Conservation (phyloP, 2,329 filamentous ascomycete genomes). For the Diaporthe vaccinii region DNA sequence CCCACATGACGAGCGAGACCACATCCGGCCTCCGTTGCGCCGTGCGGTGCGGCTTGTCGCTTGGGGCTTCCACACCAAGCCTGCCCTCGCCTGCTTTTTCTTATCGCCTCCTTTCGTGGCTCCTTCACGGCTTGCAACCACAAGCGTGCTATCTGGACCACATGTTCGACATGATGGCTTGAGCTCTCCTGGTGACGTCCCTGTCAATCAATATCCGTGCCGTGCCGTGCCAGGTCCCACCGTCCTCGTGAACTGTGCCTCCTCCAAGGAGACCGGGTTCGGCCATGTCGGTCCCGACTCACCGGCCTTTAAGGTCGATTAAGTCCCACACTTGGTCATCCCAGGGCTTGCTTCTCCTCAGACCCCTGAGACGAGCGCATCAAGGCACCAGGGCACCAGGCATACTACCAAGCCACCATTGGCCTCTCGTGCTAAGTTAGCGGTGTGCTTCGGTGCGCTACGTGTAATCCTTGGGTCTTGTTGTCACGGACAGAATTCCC, state of each 20-base stretch:
- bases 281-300: conserved; percentile 1
- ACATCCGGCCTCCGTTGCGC: conserved; percentile 10
- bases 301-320: conserved; percentile 14
- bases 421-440: background rate
- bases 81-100: background rate
- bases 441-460: background rate
- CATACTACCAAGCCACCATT: background rate
- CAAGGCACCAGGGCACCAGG: background rate
- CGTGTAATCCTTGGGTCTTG: conserved; percentile 9
- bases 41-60: conserved; percentile 18
- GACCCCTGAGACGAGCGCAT: background rate
- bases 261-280: background rate
- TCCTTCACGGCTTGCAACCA: background rate
- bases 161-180: background rate
- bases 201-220: background rate
- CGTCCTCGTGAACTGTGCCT: conserved; percentile 6
- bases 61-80: background rate
- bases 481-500: background rate
- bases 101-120: background rate
- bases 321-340: background rate
- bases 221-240: background rate
- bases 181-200: background rate
- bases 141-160: background rate
- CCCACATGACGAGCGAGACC: conserved; percentile 26
- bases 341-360: conserved; percentile 20